Conservation (phyloP, 2,329 filamentous ascomycete genomes). For the Raffaelea ambrosiae region DNA sequence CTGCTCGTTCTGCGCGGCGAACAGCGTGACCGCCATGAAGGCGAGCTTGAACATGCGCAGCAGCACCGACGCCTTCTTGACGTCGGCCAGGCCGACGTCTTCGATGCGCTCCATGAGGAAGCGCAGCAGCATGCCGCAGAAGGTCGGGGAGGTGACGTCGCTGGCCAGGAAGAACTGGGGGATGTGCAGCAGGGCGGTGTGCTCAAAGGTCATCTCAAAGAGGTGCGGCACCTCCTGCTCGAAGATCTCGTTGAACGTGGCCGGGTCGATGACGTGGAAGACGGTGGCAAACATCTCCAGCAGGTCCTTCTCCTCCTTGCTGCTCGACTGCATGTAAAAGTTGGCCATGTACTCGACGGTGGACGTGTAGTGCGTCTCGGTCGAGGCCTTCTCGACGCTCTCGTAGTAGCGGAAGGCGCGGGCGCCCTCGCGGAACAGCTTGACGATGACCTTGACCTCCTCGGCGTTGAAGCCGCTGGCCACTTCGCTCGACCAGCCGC, state of each 20-base stretch:
- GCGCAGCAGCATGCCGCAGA: slow-evolving; percentile 94
- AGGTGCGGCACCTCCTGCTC: slow-evolving; percentile 93
- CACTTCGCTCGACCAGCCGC: slow-evolving; percentile 82
- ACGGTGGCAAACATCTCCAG: slow-evolving; percentile 97
- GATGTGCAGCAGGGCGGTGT: slow-evolving; percentile 86
- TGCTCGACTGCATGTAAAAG: slow-evolving; percentile 88
- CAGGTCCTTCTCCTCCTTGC: slow-evolving; percentile 93
- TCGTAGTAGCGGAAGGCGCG: slow-evolving; percentile 97
- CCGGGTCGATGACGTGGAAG: slow-evolving; percentile 96
- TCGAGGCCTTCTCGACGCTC: slow-evolving; percentile 55
- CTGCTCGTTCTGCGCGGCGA: slow-evolving; percentile 89
- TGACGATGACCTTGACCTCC: slow-evolving; percentile 92
- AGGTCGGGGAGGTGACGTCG: slow-evolving; percentile 93
- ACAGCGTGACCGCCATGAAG: slow-evolving; percentile 98
- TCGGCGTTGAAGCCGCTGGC: slow-evolving; percentile 96
- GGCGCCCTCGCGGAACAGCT: slow-evolving; percentile 92
- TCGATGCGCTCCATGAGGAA: slow-evolving; percentile 97
- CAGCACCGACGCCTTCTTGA: slow-evolving; percentile 86
- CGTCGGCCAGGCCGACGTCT: slow-evolving; percentile 85
- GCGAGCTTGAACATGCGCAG: slow-evolving; percentile 93
- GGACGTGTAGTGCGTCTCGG: slow-evolving; percentile 67
- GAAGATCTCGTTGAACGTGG: slow-evolving; percentile 97
- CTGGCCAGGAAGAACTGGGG: slow-evolving; percentile 98
- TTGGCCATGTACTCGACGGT: slow-evolving; percentile 90
- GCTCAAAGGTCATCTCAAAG: slow-evolving; percentile 96